Base-by-base conservation (phyloP, 176 grass and related monocot species). In the Paspalum notatum region DNA sequence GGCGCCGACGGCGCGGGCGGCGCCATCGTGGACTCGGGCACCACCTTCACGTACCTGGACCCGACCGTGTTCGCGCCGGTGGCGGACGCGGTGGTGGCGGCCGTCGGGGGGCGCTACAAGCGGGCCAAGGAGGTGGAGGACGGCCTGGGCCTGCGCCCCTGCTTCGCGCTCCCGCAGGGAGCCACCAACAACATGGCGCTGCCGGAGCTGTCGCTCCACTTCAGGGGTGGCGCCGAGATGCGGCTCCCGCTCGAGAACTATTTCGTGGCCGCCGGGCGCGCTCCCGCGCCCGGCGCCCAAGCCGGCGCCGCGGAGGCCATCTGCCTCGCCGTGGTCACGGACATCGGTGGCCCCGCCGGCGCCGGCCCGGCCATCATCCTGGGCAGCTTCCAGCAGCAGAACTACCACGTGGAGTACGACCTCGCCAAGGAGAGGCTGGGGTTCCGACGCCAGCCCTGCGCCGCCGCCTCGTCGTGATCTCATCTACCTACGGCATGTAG, bases 341-440 rank as follows among this genome's bases (percentile, higher is more conserved):
- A 92, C 38, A 17, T 60, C 65, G 55, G 72, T 2, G 38, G 16
- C 7, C 32, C 27, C 3, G 78, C 46, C 7, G 67, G 7, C 20
- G 42, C 44, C 20, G 95, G 95, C 1, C 95, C 95, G 26, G 83
- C 87, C 44, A 89, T 98, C 72, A 91, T 98, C 42, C 84, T 98
- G 1, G 95, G 95, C 4, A 98, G 80, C 74, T 98, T 98, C 74
- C 95, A 98, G 83, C 95, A 94, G 90, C 95, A 98, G 77, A 90
- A 94, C 78, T 94, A 98, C 89, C 74, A 85, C 56, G 75, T 98
- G 17, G 68, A 90, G 80, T 98, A 98, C 82, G 95, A 98, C 72
- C 82, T 98, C 20, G 68, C 66, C 53, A 83, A 85, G 60, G 60
- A 88, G 41, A 87, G 88, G 50, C 52, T 98, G 12, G 95, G 95